Base-by-base conservation (phyloP, 176 grass and related monocot genomes). In the Eleusine coracana region DNA sequence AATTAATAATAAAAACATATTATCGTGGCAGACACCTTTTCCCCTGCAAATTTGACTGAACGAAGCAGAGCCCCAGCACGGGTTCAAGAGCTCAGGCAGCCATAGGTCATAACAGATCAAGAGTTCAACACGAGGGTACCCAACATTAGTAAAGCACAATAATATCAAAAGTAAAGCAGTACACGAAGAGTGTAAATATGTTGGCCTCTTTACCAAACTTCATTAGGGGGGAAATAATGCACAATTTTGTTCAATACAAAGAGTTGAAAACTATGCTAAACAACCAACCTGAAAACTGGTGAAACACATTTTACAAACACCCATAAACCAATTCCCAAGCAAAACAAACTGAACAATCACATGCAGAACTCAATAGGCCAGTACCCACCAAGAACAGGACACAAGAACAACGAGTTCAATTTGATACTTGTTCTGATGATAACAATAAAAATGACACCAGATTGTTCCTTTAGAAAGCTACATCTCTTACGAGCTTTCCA, bases 221-320 rank as follows among this genome's bases (percentile, higher is more conserved):
- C 39, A 76, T 1, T 4, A 76, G 12, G 21, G 8, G 12, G 20
- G n/a, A 50, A 38, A 14, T 9, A 55, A 78, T 13, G 78, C 51
- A 89, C 79, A 51, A 38, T 48, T 89, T 56, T 58, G 27, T 86
- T 86, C 83, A 78, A 73, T 78, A 48, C 70, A 63, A 46, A 51
- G 50, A 82, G 68, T 70, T 44, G n/a, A 37, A 66, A 63, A 14
- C 25, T 29, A 63, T 28, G 58, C n/a, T 63, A 28, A 63, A 63
- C 13, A 12, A 25, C 41, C 4, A 10, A 76, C 5, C 7, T 1
- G 23, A 60, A 76, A 51, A 38, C 44, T 50, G 55, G n/a, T 65
- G 42, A 50, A 78, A 39, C 54, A 41, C 42, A 64, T 78, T 76
- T 68, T 71, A 89, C 82, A 89, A 89, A 85, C 82, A 80, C 70